Percentiles rank a stretch among this genome's conserved stretches.
Evolutionary conservation across 495 filamentous ascomycete genomes (phyloP).

Genomic region (Lasiosphaeriaceae sp.): DNA sequence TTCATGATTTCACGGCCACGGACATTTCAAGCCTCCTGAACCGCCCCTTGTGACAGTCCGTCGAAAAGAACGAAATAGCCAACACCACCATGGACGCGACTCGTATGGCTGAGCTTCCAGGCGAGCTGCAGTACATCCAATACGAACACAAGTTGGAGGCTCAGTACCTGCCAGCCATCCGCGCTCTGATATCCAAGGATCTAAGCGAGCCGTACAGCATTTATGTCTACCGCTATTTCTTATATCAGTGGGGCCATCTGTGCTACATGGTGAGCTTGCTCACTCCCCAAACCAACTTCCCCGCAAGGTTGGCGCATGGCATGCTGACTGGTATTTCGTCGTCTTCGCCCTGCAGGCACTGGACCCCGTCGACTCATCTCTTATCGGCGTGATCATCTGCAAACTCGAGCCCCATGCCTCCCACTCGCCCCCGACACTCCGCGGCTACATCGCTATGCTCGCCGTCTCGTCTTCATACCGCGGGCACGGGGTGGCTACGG

Average conservation of each 20-base stretch:
- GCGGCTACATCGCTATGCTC: conserved; percentile 98
- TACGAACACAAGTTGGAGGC: conserved; percentile 78
- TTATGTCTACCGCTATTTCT: conserved; percentile 98
- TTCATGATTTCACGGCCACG: not conserved
- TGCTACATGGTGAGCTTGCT: conserved; percentile 72
- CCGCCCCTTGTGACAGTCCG: not conserved
- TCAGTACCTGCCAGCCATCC: conserved; percentile 79
- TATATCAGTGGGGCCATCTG: conserved; percentile 96
- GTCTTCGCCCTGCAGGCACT: conserved; percentile 52
- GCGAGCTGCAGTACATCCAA: conserved; percentile 72
- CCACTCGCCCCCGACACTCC: conserved; percentile 65
- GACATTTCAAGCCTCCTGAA: not conserved
- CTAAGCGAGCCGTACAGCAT: conserved; percentile 99
- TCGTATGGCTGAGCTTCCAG: conserved; percentile 30
- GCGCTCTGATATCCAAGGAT: conserved; percentile 91
- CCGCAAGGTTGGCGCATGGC: not conserved
- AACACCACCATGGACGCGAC: conserved; percentile 19
- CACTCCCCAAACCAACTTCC: not conserved
- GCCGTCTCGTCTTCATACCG: conserved; percentile 76
- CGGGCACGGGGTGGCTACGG: conserved; percentile 86
- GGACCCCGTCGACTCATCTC: conserved; percentile 46
- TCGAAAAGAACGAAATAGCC: not conserved
- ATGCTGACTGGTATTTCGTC: conserved; percentile 6
- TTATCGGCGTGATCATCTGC: conserved; percentile 88
- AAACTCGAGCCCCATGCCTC: conserved; percentile 86